A percentile compares a stretch with the other conserved stretches of the same genome.
Evolutionary conservation across 2,329 filamentous ascomycete genomes (phyloP).

Genomic region (Juglanconis oblonga): DNA sequence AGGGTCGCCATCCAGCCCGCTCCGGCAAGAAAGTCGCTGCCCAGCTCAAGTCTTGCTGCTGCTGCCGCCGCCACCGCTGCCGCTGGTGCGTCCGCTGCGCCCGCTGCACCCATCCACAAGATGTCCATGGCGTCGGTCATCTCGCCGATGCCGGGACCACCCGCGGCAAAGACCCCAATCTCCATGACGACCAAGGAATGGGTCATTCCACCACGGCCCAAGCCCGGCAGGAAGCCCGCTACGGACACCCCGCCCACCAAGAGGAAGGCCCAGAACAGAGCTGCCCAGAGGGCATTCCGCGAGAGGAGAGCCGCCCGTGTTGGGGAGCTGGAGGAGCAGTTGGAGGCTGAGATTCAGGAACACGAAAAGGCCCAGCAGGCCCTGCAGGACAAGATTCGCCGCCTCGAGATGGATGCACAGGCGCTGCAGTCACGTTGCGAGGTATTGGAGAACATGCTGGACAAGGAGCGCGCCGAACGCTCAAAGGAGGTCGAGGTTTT

Average conservation of each 20-base stretch:
- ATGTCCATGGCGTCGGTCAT: slow-evolving; percentile 48
- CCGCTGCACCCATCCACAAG: slow-evolving; percentile 32
- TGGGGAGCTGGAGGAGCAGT: slow-evolving; percentile 67
- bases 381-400: slow-evolving; percentile 53
- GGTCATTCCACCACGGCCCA: slow-evolving; percentile 79
- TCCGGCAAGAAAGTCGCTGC: slow-evolving; percentile 16
- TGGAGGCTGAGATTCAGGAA: slow-evolving; percentile 58
- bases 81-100: too few relatives aligned
- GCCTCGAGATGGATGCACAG: slow-evolving; percentile 64
- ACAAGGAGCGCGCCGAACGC: slow-evolving; percentile 53
- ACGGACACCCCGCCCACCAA: slow-evolving; percentile 91
- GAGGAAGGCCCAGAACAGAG: slow-evolving; percentile 90
- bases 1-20: slow-evolving; percentile 15
- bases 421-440: slow-evolving; percentile 61
- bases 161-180: slow-evolving; percentile 39
- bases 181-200: slow-evolving; percentile 80
- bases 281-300: slow-evolving; percentile 85
- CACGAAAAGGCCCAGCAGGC: slow-evolving; percentile 57
- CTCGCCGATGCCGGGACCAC: slow-evolving; percentile 38
- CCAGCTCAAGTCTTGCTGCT: slow-evolving; percentile 2
- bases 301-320: slow-evolving; percentile 84
- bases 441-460: slow-evolving; percentile 61
- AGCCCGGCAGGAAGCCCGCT: slow-evolving; percentile 89
- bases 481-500: slow-evolving; percentile 17
- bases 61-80: slow-evolving; percentile 7